Base-by-base conservation (phyloP, 2,329 filamentous ascomycete species). In the Penicillium glabrum region DNA sequence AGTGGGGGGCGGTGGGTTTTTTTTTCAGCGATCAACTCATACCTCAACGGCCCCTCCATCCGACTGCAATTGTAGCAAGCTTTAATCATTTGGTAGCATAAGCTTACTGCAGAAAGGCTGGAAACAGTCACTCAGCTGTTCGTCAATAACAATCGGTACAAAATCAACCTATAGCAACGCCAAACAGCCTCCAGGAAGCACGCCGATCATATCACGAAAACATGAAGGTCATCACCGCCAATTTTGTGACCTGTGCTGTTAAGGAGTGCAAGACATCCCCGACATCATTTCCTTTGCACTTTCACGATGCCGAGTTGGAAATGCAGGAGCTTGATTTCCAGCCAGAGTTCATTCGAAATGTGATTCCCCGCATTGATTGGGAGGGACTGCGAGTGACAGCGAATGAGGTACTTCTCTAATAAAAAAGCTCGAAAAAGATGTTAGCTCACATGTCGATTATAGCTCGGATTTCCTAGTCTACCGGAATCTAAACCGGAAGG, bases 171-270 rank as follows among this genome's bases (percentile, higher is more conserved):
- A 11, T 23, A 13, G n/a, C 39, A 23, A 21, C 19, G 39, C 8
- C 39, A 19, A 39, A 39, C 8, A 19, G 13, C 19, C 39, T 41
- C 26, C 5, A 5, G 19, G 16, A 41, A 46, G 46, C 31, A 14
- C 37, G 19, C 19, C 19, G 11, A 51, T 35, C 31, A 6, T 29
- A 3, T 14, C 29, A 21, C 23, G 8, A 27, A 33, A 58, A 27
- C 6, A 99, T 99, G 95, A 98, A 98, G 77, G 82, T 98, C 61
- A 86, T 98, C 51, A 97, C 92, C 59, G 88, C 96, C 69, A 98
- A 98, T 79, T 99, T 99, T 77, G 82, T 98, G 63, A 95, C 91
- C 69, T 99, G 95, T 82, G 93, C 95, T 60, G 89, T 96, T 72
- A 98, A 97, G 82, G 83, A 89, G 55, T 99, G 95, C 88, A 96